Base-by-base conservation (phyloP, 73 alveolate species). In the Paraurostyla sp. region DNA sequence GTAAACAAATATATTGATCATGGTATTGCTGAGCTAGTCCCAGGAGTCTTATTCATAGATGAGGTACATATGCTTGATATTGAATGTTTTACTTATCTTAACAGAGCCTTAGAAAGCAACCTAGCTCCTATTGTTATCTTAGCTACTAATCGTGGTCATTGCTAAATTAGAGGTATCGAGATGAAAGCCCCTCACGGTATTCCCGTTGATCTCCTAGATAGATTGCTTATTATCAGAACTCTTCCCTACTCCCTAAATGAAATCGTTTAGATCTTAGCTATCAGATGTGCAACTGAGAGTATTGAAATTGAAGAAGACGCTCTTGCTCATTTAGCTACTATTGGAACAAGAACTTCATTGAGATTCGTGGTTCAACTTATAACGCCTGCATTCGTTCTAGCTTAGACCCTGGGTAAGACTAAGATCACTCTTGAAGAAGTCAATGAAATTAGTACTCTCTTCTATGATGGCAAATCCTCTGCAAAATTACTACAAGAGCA, bases 41-140 rank as follows among this genome's bases (percentile, higher is more conserved):
- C 99, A 40, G 99, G 99, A 43, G 99, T 98, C 62, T 94, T 98
- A 56, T 98, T 98, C 92, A 98, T 98, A 46, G 99, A 98, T 96
- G 99, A 98, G 94, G 99, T 97, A 83, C 99, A 98, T 88, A 98
- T 98, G 99, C 96, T 98, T 54, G 99, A 98, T 93, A 98, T 98
- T 43, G 99, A 98, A 92, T 98, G 99, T 82, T 98, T 98, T 93
- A 98, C 99, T 15, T 98, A 98, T 92, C 96, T 98, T 78, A 98
- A 98, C 94, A 98, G 99, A 95, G 98, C 99, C 22, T 88, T 97
- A 20, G 99, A 98, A 96, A 92, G 99, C 56, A 96, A 99, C 48
- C 97, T 98, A 33, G 99, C 99, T 42, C 99, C 99, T 20, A 98
- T 98, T 85, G 99, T 98, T 71, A 98, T 98, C 71, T 92, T 98